Percentiles rank a stretch among this genome's conserved stretches.
phyloP scores from a whole-genome alignment of 192 early-diverging fungal genomes.

The Paraglomus brasilianum region DNA sequence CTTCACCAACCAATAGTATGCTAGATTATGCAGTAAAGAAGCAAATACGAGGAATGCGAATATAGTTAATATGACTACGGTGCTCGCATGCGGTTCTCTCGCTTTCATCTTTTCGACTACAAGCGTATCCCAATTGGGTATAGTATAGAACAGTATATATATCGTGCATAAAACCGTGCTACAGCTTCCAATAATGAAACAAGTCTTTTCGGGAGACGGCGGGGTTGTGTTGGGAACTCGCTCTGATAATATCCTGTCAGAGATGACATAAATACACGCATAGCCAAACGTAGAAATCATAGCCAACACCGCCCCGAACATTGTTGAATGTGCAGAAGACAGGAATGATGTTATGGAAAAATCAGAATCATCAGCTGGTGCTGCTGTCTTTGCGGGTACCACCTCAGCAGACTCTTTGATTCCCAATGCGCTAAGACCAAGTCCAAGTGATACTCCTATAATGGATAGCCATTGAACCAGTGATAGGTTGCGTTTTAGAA shows the following conservation, averaged over 20 bases:
- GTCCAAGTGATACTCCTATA: slow-evolving; percentile 51
- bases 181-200: slow-evolving; percentile 50
- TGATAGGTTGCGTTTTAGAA: slow-evolving; percentile 49
- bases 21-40: slow-evolving; percentile 49
- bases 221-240: slow-evolving; percentile 32
- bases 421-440: slow-evolving; percentile 53
- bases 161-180: slow-evolving; percentile 42
- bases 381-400: background rate
- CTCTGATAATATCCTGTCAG: slow-evolving; percentile 49
- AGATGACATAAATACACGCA: slow-evolving; percentile 59
- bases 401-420: slow-evolving; percentile 31
- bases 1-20: slow-evolving; percentile 56
- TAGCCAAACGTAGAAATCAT: slow-evolving; percentile 54
- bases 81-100: slow-evolving; percentile 13
- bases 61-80: slow-evolving; percentile 37
- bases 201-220: slow-evolving; percentile 51
- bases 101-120: slow-evolving; percentile 38
- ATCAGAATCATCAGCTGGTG: background rate
- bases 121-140: slow-evolving; percentile 50
- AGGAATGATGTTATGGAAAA: slow-evolving; percentile 16
- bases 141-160: slow-evolving; percentile 50
- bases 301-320: slow-evolving; percentile 54
- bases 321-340: no score
- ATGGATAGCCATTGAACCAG: slow-evolving; percentile 53
- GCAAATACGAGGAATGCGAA: slow-evolving; percentile 46